phyloP scores from a whole-genome alignment of 2,329 filamentous ascomycete species.

The Botrytis galanthina region DNA sequence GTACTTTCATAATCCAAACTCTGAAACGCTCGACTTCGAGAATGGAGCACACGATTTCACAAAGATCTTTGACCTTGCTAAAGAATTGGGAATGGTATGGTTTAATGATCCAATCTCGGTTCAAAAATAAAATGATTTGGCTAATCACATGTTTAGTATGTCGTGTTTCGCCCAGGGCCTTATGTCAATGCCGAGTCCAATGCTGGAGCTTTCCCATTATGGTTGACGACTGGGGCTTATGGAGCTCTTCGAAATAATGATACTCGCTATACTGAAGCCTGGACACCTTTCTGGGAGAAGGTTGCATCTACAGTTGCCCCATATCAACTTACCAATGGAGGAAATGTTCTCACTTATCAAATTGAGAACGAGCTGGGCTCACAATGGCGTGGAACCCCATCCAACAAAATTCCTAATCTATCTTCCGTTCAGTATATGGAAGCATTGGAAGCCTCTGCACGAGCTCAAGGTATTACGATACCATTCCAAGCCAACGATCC shows the following conservation, averaged over 20 bases:
- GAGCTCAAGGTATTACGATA: conserved; percentile 56
- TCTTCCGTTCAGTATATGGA: conserved; percentile 56
- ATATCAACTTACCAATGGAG: conserved; percentile 56
- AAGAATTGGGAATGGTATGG: conserved; percentile 65
- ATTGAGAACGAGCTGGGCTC: conserved; percentile 55
- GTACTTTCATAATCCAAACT: conserved; percentile 57
- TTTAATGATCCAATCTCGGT: not conserved
- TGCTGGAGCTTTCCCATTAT: conserved; percentile 60
- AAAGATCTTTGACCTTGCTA: conserved; percentile 72
- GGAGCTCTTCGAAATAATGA: conserved; percentile 54
- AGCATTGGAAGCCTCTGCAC: conserved; percentile 50
- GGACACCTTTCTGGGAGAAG: conserved; percentile 52
- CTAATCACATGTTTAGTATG: conserved; percentile 26
- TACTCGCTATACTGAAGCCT: conserved; percentile 50
- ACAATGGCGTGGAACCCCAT: conserved; percentile 44
- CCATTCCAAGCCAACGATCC: conserved; percentile 59
- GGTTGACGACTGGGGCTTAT: conserved; percentile 60
- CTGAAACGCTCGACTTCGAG: conserved; percentile 69
- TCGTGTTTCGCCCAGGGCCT: conserved; percentile 69
- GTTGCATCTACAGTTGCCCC: conserved; percentile 51
- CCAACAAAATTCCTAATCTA: conserved; percentile 47
- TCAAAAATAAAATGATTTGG: not conserved
- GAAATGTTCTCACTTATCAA: conserved; percentile 55
- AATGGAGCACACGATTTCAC: conserved; percentile 54
- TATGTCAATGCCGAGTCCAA: conserved; percentile 64